Percentiles rank a stretch among this genome's conserved stretches.
Conservation (phyloP, 163 green algal species). For the Chlorella variabilis region DNA sequence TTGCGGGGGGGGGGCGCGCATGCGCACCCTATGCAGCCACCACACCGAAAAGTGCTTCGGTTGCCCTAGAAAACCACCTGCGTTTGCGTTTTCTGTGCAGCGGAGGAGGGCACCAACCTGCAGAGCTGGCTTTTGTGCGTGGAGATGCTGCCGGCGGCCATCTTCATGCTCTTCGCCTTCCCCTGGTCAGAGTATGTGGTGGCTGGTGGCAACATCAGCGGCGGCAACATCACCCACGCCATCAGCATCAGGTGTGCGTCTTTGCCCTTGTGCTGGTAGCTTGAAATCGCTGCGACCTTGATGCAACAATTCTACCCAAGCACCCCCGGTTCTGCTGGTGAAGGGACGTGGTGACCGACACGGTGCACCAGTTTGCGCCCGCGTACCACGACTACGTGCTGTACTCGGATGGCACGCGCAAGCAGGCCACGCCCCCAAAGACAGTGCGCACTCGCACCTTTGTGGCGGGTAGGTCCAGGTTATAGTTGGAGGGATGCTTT, state of each 20-base stretch:
- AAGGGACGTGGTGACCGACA: constrained; percentile 92
- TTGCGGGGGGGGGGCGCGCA: no score
- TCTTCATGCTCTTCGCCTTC: constrained; percentile 92
- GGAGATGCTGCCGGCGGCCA: constrained; percentile 93
- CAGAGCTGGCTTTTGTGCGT: constrained; percentile 96
- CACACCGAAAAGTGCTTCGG: no score
- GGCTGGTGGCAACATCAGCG: constrained; percentile 43
- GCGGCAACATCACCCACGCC: constrained; percentile 84
- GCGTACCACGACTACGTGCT: constrained; percentile 97
- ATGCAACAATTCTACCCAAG: no score
- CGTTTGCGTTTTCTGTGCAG: not conserved
- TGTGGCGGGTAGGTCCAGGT: not conserved
- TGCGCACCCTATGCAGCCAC: no score
- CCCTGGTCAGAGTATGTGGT: constrained; percentile 85
- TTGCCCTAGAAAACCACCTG: no score
- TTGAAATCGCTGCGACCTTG: no score
- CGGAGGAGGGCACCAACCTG: constrained; percentile 80
- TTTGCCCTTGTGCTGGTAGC: not conserved
- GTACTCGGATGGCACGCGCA: constrained; percentile 80
- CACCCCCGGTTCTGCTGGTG: no score
- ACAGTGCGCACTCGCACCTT: constrained; percentile 32
- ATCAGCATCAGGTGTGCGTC: constrained; percentile 75
- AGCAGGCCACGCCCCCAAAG: constrained; percentile 33
- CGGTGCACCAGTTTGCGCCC: constrained; percentile 94
- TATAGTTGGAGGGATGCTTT: not conserved